phyloP scores from a whole-genome alignment of 1,284 basidiomycete species.

The Ganoderma lucidum region DNA sequence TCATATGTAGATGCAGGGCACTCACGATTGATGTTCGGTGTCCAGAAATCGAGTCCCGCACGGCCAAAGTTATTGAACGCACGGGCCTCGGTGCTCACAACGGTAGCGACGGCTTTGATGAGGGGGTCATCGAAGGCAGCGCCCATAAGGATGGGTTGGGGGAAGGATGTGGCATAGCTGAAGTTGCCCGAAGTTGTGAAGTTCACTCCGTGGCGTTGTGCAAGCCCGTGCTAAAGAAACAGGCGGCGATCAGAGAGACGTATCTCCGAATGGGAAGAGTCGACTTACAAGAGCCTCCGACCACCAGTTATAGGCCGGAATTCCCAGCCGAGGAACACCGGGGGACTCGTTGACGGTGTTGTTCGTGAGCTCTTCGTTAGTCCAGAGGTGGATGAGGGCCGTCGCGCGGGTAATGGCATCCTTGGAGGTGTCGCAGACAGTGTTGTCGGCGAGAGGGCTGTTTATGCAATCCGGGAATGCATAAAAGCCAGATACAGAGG shows the following conservation, averaged over 20 bases:
- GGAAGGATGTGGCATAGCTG: constrained; percentile 65
- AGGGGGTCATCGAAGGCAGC: constrained; percentile 56
- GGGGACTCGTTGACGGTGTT: constrained; percentile 58
- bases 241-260: background rate
- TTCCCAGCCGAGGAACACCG: constrained; percentile 58
- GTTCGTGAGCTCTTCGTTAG: constrained; percentile 56
- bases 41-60: constrained; percentile 63
- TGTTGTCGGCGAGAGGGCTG: constrained; percentile 53
- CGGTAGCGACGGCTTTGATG: constrained; percentile 53
- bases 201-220: constrained; percentile 57
- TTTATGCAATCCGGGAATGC: constrained; percentile 49
- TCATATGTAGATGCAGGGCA: background rate
- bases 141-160: constrained; percentile 47
- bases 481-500: constrained; percentile 18
- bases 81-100: constrained; percentile 63
- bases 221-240: constrained; percentile 55
- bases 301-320: constrained; percentile 64
- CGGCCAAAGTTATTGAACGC: constrained; percentile 61
- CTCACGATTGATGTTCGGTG: constrained; percentile 62
- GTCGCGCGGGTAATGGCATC: constrained; percentile 55
- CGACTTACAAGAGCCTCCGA: constrained; percentile 55
- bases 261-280: background rate
- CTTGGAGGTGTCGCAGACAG: constrained; percentile 57
- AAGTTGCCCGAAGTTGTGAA: constrained; percentile 58
- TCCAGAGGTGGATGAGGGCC: constrained; percentile 56